Evolutionary conservation across 257 asterid species (phyloP).

Genomic region (Solanum gandarillasii): DNA sequence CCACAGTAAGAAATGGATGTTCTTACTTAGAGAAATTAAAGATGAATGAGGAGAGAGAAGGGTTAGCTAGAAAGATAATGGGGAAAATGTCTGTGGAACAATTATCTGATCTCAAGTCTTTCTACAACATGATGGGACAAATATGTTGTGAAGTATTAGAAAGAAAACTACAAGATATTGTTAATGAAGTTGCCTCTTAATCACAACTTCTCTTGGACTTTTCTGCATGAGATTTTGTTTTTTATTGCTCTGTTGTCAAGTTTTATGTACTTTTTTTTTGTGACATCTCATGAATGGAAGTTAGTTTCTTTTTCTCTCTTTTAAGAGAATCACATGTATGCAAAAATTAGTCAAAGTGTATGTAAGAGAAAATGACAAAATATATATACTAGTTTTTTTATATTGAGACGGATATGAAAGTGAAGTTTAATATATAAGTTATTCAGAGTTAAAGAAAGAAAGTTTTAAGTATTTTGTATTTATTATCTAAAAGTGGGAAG

Average conservation of each 20-base stretch:
- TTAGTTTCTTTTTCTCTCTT: not conserved
- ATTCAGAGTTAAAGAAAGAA: not conserved
- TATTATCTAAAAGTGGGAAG: not conserved
- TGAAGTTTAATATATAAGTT: not conserved
- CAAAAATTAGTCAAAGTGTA: not conserved
- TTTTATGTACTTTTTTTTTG: not conserved
- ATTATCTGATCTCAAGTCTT: slow-evolving; percentile 23
- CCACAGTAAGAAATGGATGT: slow-evolving; percentile 30
- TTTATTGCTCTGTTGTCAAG: not conserved
- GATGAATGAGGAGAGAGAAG: slow-evolving; percentile 23
- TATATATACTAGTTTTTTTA: not conserved
- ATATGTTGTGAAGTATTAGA: slow-evolving; percentile 32
- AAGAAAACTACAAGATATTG: slow-evolving; percentile 15
- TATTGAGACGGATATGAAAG: not conserved
- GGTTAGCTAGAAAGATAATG: slow-evolving; percentile 24
- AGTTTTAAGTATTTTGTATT: too few relatives aligned
- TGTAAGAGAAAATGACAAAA: not conserved
- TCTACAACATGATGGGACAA: slow-evolving; percentile 33
- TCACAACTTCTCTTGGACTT: not conserved
- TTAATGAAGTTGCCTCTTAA: slow-evolving; percentile 14
- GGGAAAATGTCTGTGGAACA: slow-evolving; percentile 33
- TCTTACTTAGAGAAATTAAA: slow-evolving; percentile 16
- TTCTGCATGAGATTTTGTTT: not conserved
- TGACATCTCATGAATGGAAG: not conserved
- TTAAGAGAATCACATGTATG: not conserved